A percentile compares a stretch with the other conserved stretches of the same genome.
phyloP scores from a whole-genome alignment of 2,329 filamentous ascomycete species.

The Hypoxylon sp. region DNA sequence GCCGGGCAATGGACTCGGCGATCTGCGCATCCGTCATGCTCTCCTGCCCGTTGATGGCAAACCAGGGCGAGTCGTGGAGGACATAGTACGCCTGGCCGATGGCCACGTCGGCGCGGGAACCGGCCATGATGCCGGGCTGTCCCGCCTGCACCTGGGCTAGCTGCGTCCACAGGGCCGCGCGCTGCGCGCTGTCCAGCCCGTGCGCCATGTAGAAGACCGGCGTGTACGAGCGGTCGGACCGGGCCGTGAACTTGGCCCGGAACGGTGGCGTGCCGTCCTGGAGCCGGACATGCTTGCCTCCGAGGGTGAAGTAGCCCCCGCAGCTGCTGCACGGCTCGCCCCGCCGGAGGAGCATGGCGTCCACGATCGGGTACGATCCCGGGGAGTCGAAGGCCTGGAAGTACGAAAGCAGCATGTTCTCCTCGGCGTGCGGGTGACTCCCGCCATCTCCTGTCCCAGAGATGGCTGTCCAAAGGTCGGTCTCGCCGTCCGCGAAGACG shows the following conservation, averaged over 20 bases:
- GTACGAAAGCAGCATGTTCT: constrained; percentile 44
- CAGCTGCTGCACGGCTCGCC: constrained; percentile 43
- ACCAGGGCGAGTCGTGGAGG: constrained; percentile 42
- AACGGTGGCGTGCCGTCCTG: constrained; percentile 36
- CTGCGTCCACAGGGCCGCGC: constrained; percentile 39
- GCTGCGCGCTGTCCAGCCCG: constrained; percentile 32
- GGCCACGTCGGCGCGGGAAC: constrained; percentile 28
- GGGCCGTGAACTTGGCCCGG: constrained; percentile 44
- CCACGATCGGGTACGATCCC: constrained; percentile 44
- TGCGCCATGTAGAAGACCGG: constrained; percentile 44
- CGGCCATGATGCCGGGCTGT: constrained; percentile 29
- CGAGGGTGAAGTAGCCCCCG: constrained; percentile 41
- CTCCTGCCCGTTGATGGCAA: constrained; percentile 44
- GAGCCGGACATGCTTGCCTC: constrained; percentile 39
- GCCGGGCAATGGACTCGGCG: constrained; percentile 40
- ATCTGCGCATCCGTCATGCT: constrained; percentile 44
- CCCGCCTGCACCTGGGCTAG: constrained; percentile 41
- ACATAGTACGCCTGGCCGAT: constrained; percentile 43
- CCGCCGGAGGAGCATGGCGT: constrained; percentile 40
- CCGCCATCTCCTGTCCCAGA: constrained; percentile 19
- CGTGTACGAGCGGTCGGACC: constrained; percentile 42
- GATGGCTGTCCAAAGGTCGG: constrained; percentile 41
- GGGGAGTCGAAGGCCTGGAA: constrained; percentile 45
- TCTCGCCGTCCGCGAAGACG: constrained; percentile 43
- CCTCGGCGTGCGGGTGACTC: constrained; percentile 40